Evolutionary conservation across 306 rosid genomes (phyloP).

Genomic region (Quercus variabilis): DNA sequence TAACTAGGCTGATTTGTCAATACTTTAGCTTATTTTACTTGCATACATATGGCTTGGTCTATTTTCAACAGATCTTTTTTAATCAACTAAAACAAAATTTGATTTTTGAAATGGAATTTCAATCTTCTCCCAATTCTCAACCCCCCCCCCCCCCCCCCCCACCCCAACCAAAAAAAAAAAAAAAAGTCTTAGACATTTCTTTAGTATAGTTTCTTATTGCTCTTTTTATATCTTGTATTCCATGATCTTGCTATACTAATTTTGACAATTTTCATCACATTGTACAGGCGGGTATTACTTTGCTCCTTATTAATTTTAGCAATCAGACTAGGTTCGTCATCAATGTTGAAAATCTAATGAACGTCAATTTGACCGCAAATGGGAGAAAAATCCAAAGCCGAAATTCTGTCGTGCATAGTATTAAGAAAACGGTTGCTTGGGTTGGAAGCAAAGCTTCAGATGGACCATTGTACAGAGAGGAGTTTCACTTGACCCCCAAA

Average conservation of each 20-base stretch:
- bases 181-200: background rate
- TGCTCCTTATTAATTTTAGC: slow-evolving; percentile 80
- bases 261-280: background rate
- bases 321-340: slow-evolving; percentile 57
- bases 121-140: no score
- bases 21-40: background rate
- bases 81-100: background rate
- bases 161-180: background rate
- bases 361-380: background rate
- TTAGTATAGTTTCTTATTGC: background rate
- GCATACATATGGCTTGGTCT: background rate
- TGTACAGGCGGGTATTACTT: slow-evolving; percentile 68
- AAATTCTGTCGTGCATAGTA: slow-evolving; percentile 31
- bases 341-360: slow-evolving; percentile 29
- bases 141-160: background rate
- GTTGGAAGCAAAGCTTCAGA: slow-evolving; percentile 68
- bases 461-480: slow-evolving; percentile 58
- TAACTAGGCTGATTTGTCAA: background rate
- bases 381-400: slow-evolving; percentile 19
- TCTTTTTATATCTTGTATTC: slow-evolving; percentile 2
- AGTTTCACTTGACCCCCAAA: slow-evolving; percentile 72
- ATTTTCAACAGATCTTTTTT: background rate
- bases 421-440: slow-evolving; percentile 79
- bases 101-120: no score
- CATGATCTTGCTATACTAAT: background rate